Evolutionary conservation across 768 basidiomycete species (phyloP).

Genomic region (Tylopilus intermedius): DNA sequence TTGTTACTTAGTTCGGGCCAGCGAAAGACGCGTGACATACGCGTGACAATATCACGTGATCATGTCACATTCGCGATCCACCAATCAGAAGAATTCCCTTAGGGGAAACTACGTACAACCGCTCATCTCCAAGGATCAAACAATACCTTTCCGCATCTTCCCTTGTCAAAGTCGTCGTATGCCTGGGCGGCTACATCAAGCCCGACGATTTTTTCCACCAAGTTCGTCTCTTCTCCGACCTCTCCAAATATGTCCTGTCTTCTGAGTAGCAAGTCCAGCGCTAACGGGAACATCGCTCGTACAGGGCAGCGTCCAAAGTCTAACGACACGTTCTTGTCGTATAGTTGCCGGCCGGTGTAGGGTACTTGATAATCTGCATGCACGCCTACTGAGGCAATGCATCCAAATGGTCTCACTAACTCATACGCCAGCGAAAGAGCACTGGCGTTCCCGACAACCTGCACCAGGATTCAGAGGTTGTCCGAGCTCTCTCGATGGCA

Average conservation of each 20-base stretch:
- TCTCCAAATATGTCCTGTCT: conserved; percentile 70
- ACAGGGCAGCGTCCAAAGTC: conserved; percentile 83
- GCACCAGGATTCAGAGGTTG: background rate
- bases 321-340: conserved; percentile 74
- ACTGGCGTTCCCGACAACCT: conserved; percentile 69
- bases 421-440: conserved; percentile 64
- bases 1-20: too few species aligned
- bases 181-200: conserved; percentile 52
- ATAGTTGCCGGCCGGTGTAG: conserved; percentile 52
- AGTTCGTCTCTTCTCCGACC: conserved; percentile 55
- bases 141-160: conserved; percentile 67
- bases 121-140: conserved; percentile 56
- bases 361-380: conserved; percentile 54
- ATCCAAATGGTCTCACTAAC: conserved; percentile 71
- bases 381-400: conserved; percentile 70
- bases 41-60: conserved; percentile 23
- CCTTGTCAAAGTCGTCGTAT: conserved; percentile 68
- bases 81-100: background rate
- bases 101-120: background rate
- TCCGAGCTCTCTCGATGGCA: background rate
- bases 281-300: conserved; percentile 68
- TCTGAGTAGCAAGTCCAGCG: conserved; percentile 62
- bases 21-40: conserved; percentile 4
- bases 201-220: conserved; percentile 65
- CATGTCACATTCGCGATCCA: conserved; percentile 9